Conservation (phyloP, 805 yeast genomes). For the Citeromyces matritensis region DNA sequence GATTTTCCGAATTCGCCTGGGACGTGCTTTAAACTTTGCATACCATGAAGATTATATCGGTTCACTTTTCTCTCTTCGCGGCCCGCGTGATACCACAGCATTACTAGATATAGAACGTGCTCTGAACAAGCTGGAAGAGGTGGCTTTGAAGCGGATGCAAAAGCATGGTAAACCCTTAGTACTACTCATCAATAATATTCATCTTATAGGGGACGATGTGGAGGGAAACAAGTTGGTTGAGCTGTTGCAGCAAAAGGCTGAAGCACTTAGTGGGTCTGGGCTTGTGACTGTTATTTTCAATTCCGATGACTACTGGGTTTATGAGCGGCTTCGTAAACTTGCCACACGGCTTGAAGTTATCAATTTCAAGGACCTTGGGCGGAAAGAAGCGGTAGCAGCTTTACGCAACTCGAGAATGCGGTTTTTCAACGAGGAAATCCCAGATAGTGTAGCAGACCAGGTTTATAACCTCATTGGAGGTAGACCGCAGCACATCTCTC, state of each 20-base stretch:
- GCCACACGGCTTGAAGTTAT: slow-evolving; percentile 67
- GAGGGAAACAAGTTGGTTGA: slow-evolving; percentile 62
- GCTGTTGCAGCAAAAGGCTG: slow-evolving; percentile 73
- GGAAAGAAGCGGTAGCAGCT: slow-evolving; percentile 39
- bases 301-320: slow-evolving; percentile 80
- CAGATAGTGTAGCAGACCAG: slow-evolving; percentile 26
- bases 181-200: slow-evolving; percentile 59
- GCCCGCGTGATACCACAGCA: slow-evolving; percentile 79
- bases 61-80: slow-evolving; percentile 62
- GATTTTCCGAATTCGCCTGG: slow-evolving; percentile 61
- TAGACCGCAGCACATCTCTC: slow-evolving; percentile 67
- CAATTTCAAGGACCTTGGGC: slow-evolving; percentile 46
- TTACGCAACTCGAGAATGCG: slow-evolving; percentile 32
- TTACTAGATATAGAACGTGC: slow-evolving; percentile 73
- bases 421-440: slow-evolving; percentile 21
- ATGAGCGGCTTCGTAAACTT: slow-evolving; percentile 54
- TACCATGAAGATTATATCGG: slow-evolving; percentile 77
- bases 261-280: slow-evolving; percentile 58
- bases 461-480: slow-evolving; percentile 69
- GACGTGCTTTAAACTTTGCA: slow-evolving; percentile 59
- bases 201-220: slow-evolving; percentile 60
- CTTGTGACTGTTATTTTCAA: slow-evolving; percentile 54
- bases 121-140: slow-evolving; percentile 57
- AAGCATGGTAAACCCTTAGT: slow-evolving; percentile 40
- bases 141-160: slow-evolving; percentile 37